These are phyloP conservation scores for Mycena chlorophos DNA, from an alignment of 768 basidiomycete species.

Conservation along the genomic window DNA sequence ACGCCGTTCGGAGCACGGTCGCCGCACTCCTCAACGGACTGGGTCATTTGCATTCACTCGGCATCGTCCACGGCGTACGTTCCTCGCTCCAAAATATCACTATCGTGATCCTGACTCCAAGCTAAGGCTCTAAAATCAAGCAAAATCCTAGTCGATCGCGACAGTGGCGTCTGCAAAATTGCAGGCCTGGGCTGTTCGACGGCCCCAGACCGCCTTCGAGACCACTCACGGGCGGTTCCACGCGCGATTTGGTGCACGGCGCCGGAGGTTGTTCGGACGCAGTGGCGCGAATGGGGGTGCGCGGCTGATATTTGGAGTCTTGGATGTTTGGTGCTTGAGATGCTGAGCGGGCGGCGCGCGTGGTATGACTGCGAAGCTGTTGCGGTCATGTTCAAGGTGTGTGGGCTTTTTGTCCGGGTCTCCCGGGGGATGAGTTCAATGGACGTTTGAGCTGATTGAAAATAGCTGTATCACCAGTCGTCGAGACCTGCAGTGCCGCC, in stretches of 20 bases:
- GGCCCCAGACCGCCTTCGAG: slow-evolving; percentile 69
- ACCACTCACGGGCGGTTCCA: slow-evolving; percentile 42
- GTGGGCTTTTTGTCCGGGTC: slow-evolving; percentile 27
- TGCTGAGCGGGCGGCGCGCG: slow-evolving; percentile 75
- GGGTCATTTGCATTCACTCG: slow-evolving; percentile 66
- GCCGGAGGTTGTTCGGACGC: slow-evolving; percentile 51
- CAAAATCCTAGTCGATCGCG: slow-evolving; percentile 78
- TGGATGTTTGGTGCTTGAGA: slow-evolving; percentile 78
- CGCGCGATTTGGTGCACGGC: slow-evolving; percentile 70
- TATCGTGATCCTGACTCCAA: slow-evolving; percentile 3
- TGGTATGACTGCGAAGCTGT: slow-evolving; percentile 70
- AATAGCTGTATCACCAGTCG: slow-evolving; percentile 20
- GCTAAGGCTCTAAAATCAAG: slow-evolving; percentile 75
- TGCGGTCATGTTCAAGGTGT: slow-evolving; percentile 71
- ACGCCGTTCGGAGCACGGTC: slow-evolving; percentile 70
- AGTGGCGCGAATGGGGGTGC: slow-evolving; percentile 55
- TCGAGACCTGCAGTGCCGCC: slow-evolving; percentile 7
- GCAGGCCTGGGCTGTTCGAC: slow-evolving; percentile 37
- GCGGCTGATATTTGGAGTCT: slow-evolving; percentile 84
- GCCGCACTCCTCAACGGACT: slow-evolving; percentile 71
- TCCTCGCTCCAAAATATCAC: neutral
- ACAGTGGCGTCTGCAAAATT: slow-evolving; percentile 73
- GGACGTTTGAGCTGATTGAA: neutral
- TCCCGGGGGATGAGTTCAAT: neutral
- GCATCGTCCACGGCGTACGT: slow-evolving; percentile 69